Base-by-base conservation (phyloP, 169 alveolate species). In the Fabrea salina region DNA sequence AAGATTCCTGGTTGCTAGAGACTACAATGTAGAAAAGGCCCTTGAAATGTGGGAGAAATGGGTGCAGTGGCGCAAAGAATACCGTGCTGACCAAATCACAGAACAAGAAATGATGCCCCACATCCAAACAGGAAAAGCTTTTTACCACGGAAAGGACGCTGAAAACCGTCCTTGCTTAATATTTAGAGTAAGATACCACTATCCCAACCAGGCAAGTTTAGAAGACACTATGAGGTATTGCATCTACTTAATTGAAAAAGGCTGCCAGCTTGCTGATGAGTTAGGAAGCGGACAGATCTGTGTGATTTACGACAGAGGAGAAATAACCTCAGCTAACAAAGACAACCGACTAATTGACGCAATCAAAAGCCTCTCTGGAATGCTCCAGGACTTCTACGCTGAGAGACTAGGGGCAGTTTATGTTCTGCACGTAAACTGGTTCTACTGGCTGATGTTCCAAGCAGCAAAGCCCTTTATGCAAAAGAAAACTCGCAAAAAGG, bases 241-340 rank as follows among this genome's bases (percentile, higher is more conserved):
- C 41, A 35, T 88, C 41, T 85, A 75, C 58, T 37, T 82, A 54
- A 64, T 85, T 4, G 91, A 88, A 47, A 32, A 67, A 67, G 93
- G 86, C 5, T 68, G 79, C 0, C 30, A 56, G 33, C 68, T 66
- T 22, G 81, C 91, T 27, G 90, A 84, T 16, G 41, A 71, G 49
- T 39, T 37, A 7, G 86, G 84, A 5, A 53, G 75, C 49, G 89
- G 80, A 25, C 78, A 44, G 56, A 74, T 88, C 6, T 53, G 83
- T 33, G 84, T 85, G 19, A 77, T 88, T 30, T 85, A 84, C 84
- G 91, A 88, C 53, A 82, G 93, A 75, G 80, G 75, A 39, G 90
- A 84, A 5, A 82, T 86, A 59, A 66, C 75, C 0, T 53, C 43
- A 6, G 82, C 56, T 11, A 86, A 86, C 64, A 54, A 44, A 25